Conservation (phyloP, 164 flowering plant genomes). For the Stephania japonica region DNA sequence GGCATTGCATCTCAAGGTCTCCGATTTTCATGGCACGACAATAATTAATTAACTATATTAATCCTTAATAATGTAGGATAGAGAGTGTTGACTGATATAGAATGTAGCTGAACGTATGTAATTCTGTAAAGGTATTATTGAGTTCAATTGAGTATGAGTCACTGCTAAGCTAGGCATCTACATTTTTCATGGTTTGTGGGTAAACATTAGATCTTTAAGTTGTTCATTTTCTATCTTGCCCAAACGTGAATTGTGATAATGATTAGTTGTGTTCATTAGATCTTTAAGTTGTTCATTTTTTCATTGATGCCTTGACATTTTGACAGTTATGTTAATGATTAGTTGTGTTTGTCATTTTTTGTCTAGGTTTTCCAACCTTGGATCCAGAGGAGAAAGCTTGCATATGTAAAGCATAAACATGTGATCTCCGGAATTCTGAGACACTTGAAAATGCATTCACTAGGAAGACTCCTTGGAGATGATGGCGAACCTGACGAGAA, state of each 20-base stretch:
- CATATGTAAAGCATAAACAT: slow-evolving; percentile 41
- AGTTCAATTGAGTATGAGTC: too few species aligned
- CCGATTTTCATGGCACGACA: too few species aligned
- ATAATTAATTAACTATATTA: too few species aligned
- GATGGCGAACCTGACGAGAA: slow-evolving; percentile 30
- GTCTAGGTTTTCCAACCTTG: slow-evolving; percentile 43
- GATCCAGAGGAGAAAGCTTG: slow-evolving; percentile 38
- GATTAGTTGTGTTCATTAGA: too few species aligned
- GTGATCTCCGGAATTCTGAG: slow-evolving; percentile 34
- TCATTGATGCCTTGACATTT: not conserved
- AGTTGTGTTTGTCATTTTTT: not conserved
- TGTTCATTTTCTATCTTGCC: not conserved
- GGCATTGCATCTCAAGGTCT: too few species aligned
- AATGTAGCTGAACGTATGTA: too few species aligned
- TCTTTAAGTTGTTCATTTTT: too few species aligned
- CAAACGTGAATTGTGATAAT: not conserved
- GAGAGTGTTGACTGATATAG: too few species aligned
- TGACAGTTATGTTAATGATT: not conserved
- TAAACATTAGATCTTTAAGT: not conserved
- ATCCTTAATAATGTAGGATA: too few species aligned
- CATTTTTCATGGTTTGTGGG: too few species aligned
- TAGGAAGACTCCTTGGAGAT: slow-evolving; percentile 33
- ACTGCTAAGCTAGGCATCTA: too few species aligned
- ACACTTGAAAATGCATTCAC: slow-evolving; percentile 25
- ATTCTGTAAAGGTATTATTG: too few species aligned